These are phyloP conservation scores for Quercus mongolica DNA, from an alignment of 306 rosid genomes.

Conservation along the genomic window DNA sequence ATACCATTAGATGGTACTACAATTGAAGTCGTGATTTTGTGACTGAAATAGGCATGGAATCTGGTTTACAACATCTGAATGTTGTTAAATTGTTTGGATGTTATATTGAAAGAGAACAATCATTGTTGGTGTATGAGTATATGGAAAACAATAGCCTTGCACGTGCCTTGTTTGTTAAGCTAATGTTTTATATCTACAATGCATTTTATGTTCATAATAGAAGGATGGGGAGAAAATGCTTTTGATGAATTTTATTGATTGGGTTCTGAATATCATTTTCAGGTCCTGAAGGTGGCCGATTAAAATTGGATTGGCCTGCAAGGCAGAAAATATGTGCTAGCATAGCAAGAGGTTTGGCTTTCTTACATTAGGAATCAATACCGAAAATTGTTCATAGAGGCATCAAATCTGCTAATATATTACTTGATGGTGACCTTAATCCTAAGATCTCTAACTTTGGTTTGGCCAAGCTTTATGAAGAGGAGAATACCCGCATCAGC, in stretches of 20 bases:
- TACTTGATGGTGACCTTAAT: conserved; percentile 54
- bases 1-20: conserved; percentile 10
- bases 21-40: conserved; percentile 25
- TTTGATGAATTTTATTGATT: neutral
- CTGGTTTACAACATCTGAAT: conserved; percentile 21
- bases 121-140: conserved; percentile 6
- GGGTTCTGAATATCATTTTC: neutral
- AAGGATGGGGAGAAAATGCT: neutral
- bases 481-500: conserved; percentile 66
- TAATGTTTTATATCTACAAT: neutral
- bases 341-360: conserved; percentile 68
- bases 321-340: conserved; percentile 65
- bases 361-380: conserved; percentile 72
- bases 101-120: conserved; percentile 15
- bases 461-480: conserved; percentile 69
- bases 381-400: conserved; percentile 74
- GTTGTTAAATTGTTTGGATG: conserved; percentile 21
- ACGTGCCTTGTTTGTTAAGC: conserved; percentile 21
- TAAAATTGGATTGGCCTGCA: conserved; percentile 53
- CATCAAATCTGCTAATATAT: conserved; percentile 76
- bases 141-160: conserved; percentile 24
- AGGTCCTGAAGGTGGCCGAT: conserved; percentile 33
- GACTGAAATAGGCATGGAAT: conserved; percentile 21
- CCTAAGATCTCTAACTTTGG: conserved; percentile 84
- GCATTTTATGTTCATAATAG: neutral